These are phyloP conservation scores for Paramyrothecium sp. DNA, from an alignment of 2,329 filamentous ascomycete genomes.

Conservation along the genomic window DNA sequence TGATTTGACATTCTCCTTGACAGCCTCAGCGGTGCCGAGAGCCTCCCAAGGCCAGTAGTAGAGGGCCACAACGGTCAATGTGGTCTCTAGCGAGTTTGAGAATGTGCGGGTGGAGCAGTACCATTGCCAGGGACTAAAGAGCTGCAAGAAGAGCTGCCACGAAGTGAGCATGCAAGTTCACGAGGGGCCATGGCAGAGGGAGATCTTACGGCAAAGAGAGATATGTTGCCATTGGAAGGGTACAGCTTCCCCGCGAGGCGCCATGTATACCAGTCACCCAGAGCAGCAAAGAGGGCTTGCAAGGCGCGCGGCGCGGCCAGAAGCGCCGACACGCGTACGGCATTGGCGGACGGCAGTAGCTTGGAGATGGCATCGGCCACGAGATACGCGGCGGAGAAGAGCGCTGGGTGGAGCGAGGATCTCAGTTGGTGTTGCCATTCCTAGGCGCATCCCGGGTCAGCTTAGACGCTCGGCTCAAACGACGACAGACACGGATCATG, in stretches of 20 bases:
- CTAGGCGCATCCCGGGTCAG: slow-evolving; percentile 43
- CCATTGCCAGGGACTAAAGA: slow-evolving; percentile 77
- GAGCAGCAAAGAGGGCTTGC: slow-evolving; percentile 75
- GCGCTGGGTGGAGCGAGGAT: slow-evolving; percentile 84
- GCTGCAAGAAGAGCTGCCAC: slow-evolving; percentile 32
- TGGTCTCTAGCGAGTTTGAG: slow-evolving; percentile 92
- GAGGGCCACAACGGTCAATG: slow-evolving; percentile 76
- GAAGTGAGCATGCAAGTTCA: not conserved
- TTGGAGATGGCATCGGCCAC: slow-evolving; percentile 55
- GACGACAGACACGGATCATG: not conserved
- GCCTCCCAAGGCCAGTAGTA: slow-evolving; percentile 86
- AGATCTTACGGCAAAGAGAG: slow-evolving; percentile 67
- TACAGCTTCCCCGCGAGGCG: slow-evolving; percentile 73
- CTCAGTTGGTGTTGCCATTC: slow-evolving; percentile 90
- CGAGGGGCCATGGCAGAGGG: not conserved
- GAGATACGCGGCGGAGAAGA: slow-evolving; percentile 79
- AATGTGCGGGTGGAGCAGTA: slow-evolving; percentile 92
- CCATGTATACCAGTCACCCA: slow-evolving; percentile 86
- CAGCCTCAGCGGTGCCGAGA: slow-evolving; percentile 39
- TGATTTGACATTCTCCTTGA: slow-evolving; percentile 38
- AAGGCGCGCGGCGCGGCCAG: slow-evolving; percentile 70
- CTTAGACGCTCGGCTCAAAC: not conserved
- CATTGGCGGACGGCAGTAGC: slow-evolving; percentile 50
- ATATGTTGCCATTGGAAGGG: slow-evolving; percentile 59
- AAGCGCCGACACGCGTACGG: slow-evolving; percentile 63